Evolutionary conservation across 1,139 yeast species (phyloP), one percentile per base, ranked within the genome.

Genomic region (Kluyveromyces sp.): DNA sequence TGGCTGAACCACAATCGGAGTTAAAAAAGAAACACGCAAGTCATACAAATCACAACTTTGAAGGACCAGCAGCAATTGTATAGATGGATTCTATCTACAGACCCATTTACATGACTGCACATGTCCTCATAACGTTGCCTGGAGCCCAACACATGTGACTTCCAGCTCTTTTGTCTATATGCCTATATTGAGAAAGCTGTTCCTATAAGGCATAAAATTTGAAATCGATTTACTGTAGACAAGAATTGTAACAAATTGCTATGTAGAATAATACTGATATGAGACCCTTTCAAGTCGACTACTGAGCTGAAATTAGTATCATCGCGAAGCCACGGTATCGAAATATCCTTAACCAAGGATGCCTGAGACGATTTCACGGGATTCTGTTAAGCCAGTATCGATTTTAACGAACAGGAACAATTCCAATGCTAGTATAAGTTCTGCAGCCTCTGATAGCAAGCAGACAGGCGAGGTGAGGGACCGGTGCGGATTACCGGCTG

Each of bases 381-480:
- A 35, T n/a, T 22, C 20, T 17, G 39, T 35, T 29, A 36, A 42
- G 22, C 48, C 48, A n/a, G 48, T 45, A 25, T 45, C 48, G 13
- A 45, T 45, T 16, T 39, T 45, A 36, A 44, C 45, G 12, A 45
- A 45, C 22, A 39, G 41, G 30, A 29, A 31, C n/a, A 36, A 19
- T 29, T 40, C 42, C 1, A 33, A 33, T 17, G 15, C 16, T 9
- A 33, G 38, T 33, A 25, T 22, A n/a, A 6, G 12, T 16, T 28
- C 32, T 12, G 9, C 8, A 6, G 26, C 26, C 26, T 22, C 26
- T 22, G 26, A 22, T 9, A 6, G 8, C 26, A 22, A 22, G 9
- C 30, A n/a, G n/a, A 22, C 19, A 34, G 33, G 28, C 26, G 44
- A 41, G 28, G 20, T 26, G 35, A 4, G 30, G 42, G 30, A 28